A percentile compares a stretch with the other conserved stretches of the same genome.
phyloP scores from a whole-genome alignment of 2,329 filamentous ascomycete species.

The Bipolaris victoriae region DNA sequence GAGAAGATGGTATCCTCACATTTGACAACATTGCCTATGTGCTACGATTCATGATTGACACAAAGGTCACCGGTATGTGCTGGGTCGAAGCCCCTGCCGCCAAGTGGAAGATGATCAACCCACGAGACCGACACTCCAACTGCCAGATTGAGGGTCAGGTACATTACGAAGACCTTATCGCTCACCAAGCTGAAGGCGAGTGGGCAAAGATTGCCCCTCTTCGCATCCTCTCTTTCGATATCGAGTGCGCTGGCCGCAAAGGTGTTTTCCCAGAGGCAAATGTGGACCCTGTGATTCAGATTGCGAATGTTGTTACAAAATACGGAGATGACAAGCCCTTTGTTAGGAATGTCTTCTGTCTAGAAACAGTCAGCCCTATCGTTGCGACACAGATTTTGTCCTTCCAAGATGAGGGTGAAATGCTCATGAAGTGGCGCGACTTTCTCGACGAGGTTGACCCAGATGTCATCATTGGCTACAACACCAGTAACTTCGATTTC shows the following conservation, averaged over 20 bases:
- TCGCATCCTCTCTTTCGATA: constrained; percentile 94
- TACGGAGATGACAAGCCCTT: constrained; percentile 97
- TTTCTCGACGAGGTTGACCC: constrained; percentile 91
- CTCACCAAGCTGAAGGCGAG: constrained; percentile 87
- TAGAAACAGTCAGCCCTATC: constrained; percentile 90
- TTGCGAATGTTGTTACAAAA: constrained; percentile 91
- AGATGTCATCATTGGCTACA: constrained; percentile 98
- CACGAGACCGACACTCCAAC: constrained; percentile 77
- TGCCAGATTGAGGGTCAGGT: constrained; percentile 95
- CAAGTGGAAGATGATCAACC: constrained; percentile 73
- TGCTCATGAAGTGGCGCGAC: constrained; percentile 91
- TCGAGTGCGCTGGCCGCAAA: constrained; percentile 96
- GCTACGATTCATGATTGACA: constrained; percentile 97
- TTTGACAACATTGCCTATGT: constrained; percentile 98
- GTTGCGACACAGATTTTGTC: constrained; percentile 93
- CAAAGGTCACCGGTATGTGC: constrained; percentile 91
- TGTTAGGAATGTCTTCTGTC: constrained; percentile 92
- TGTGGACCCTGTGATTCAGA: constrained; percentile 94
- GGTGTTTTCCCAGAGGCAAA: constrained; percentile 95
- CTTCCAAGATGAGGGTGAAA: constrained; percentile 79
- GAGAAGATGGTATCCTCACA: constrained; percentile 75
- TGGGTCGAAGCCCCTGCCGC: constrained; percentile 87
- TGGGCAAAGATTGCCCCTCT: constrained; percentile 98
- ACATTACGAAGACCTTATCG: constrained; percentile 80
- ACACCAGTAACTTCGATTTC: constrained; percentile 98